These are phyloP conservation scores for Penicillium soppii DNA, from an alignment of 495 filamentous ascomycete genomes.

Conservation along the genomic window DNA sequence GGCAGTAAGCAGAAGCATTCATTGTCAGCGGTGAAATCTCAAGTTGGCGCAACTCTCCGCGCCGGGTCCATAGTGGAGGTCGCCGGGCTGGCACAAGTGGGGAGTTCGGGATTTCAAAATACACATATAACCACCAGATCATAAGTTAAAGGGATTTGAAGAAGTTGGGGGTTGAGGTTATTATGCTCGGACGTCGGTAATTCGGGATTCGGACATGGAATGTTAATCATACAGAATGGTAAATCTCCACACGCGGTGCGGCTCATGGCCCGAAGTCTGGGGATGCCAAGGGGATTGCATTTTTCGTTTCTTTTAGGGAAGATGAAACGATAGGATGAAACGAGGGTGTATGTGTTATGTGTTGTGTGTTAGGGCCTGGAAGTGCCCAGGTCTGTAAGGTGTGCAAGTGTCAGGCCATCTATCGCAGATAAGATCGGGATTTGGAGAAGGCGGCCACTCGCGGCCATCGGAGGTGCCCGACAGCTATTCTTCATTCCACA, in stretches of 20 bases:
- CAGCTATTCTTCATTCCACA: conserved; percentile 11
- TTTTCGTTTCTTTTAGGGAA: neutral
- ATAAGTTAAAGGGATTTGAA: neutral
- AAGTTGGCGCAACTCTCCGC: conserved; percentile 5
- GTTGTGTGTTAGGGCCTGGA: no score
- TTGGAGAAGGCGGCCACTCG: conserved; percentile 31
- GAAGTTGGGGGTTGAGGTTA: neutral
- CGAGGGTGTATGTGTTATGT: no score
- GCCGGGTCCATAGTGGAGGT: conserved; percentile 10
- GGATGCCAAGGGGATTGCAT: neutral
- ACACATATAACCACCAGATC: neutral
- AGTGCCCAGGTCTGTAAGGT: no score
- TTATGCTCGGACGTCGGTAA: conserved; percentile 17
- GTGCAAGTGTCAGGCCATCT: no score
- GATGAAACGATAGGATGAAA: neutral
- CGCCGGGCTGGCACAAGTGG: conserved; percentile 4
- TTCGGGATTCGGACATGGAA: conserved; percentile 19
- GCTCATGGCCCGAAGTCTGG: conserved; percentile 15
- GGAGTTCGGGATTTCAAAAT: conserved; percentile 4
- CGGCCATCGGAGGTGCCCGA: conserved; percentile 51
- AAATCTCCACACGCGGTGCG: conserved; percentile 7
- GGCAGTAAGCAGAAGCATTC: neutral
- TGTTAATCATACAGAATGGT: neutral
- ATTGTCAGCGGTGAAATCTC: neutral
- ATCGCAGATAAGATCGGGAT: conserved; percentile 34